Conservation (phyloP, 371 early-diverging fungal genomes). For the Cokeromyces recurvatus region DNA sequence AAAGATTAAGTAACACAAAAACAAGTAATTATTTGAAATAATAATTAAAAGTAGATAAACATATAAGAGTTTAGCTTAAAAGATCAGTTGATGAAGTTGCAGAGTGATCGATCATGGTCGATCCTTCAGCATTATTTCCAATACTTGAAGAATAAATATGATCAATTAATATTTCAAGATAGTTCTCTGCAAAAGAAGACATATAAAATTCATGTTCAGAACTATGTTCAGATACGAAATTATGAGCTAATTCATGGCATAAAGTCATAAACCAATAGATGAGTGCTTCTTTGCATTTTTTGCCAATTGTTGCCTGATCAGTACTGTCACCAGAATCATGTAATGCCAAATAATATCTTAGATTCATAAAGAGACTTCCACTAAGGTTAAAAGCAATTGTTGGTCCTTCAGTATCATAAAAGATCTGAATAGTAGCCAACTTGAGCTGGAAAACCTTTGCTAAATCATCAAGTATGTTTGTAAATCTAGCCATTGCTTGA, state of each 20-base stretch:
- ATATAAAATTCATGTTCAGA: conserved; percentile 70
- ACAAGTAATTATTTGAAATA: too few species aligned
- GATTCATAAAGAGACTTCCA: conserved; percentile 81
- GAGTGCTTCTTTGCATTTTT: conserved; percentile 47
- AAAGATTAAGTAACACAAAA: too few species aligned
- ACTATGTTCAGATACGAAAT: conserved; percentile 59
- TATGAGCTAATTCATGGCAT: conserved; percentile 90
- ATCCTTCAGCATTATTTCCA: too few species aligned
- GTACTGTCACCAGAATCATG: conserved; percentile 51
- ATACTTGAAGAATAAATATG: too few species aligned
- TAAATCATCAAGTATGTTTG: conserved; percentile 47
- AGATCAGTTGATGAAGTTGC: too few species aligned
- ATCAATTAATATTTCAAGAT: conserved; percentile 57
- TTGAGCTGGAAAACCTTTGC: conserved; percentile 64
- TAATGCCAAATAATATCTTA: conserved; percentile 69
- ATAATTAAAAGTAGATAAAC: too few species aligned
- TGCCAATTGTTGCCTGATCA: conserved; percentile 1
- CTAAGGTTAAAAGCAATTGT: conserved; percentile 83
- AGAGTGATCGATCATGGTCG: too few species aligned
- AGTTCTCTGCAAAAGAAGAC: conserved; percentile 72
- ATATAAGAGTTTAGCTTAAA: too few species aligned
- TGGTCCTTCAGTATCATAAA: conserved; percentile 62
- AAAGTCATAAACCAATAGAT: conserved; percentile 86
- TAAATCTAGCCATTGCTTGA: conserved; percentile 51
- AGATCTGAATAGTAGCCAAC: conserved; percentile 63